Evolutionary conservation across 2,329 filamentous ascomycete species (phyloP).

Genomic region (Aspergillus novofumigatus): DNA sequence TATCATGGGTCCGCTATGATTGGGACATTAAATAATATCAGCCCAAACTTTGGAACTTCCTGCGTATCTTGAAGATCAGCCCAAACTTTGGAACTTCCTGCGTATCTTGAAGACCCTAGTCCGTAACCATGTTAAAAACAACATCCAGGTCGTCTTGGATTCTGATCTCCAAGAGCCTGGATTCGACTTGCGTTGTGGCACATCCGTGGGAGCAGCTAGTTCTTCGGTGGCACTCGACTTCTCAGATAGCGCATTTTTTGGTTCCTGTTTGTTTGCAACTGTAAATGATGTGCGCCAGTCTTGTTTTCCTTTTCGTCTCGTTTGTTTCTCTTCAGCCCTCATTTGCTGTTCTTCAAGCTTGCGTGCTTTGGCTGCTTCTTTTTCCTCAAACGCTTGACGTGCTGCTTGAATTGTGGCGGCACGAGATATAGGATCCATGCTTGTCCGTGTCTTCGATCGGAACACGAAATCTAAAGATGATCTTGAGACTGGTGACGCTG

Average conservation of each 20-base stretch:
- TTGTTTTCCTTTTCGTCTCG: constrained; percentile 41
- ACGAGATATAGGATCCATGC: constrained; percentile 50
- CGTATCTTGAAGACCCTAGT: constrained; percentile 52
- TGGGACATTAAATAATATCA: constrained; percentile 10
- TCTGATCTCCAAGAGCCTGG: constrained; percentile 28
- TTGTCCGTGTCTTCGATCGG: constrained; percentile 46
- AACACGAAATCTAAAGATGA: constrained; percentile 56
- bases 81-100: constrained; percentile 29
- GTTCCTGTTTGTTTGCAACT: constrained; percentile 10
- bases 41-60: constrained; percentile 27
- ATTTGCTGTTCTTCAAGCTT: constrained; percentile 51
- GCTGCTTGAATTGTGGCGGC: constrained; percentile 55
- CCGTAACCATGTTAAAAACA: constrained; percentile 55
- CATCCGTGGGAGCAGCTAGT: constrained; percentile 1
- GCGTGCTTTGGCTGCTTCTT: constrained; percentile 54
- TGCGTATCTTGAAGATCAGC: constrained; percentile 47
- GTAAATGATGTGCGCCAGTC: constrained; percentile 21
- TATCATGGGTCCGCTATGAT: neutral
- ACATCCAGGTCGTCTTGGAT: constrained; percentile 45
- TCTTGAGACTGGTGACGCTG: constrained; percentile 50
- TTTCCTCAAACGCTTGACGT: constrained; percentile 55
- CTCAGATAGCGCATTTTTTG: constrained; percentile 19
- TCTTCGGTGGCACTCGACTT: constrained; percentile 10
- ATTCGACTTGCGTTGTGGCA: constrained; percentile 8
- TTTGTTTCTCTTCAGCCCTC: constrained; percentile 44